phyloP scores from a whole-genome alignment of 768 basidiomycete species.

The Lactarius sp. region DNA sequence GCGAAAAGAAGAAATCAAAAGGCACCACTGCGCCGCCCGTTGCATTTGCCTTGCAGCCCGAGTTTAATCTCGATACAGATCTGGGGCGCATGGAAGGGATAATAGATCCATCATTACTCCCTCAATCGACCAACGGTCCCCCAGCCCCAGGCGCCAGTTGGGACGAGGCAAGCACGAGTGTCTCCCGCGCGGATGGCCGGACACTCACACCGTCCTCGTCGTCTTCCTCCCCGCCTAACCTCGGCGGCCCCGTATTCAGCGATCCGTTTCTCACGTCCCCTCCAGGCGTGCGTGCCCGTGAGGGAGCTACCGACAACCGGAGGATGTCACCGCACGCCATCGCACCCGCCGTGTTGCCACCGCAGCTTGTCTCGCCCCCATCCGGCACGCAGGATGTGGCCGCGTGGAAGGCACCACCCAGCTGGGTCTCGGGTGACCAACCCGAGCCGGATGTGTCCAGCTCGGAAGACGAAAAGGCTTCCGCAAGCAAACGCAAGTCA shows the following conservation, averaged over 20 bases:
- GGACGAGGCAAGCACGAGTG: constrained; percentile 32
- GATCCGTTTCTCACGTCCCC: constrained; percentile 25
- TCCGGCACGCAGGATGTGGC: constrained; percentile 24
- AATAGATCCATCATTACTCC: constrained; percentile 43
- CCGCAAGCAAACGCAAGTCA: constrained; percentile 26
- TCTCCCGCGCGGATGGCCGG: constrained; percentile 17
- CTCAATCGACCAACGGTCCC: constrained; percentile 31
- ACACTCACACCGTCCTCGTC: constrained; percentile 17
- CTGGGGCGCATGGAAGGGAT: constrained; percentile 80
- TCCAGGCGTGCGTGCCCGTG: constrained; percentile 12
- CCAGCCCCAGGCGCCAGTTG: constrained; percentile 43
- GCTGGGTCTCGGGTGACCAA: constrained; percentile 60
- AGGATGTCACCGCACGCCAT: constrained; percentile 19
- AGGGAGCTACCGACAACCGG: constrained; percentile 15
- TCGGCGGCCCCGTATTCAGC: constrained; percentile 17
- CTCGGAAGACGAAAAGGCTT: constrained; percentile 35
- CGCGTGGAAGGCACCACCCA: constrained; percentile 66
- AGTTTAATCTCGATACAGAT: constrained; percentile 59
- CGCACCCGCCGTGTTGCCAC: constrained; percentile 12
- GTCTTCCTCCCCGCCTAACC: constrained; percentile 14
- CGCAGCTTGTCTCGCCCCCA: constrained; percentile 14
- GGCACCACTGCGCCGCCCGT: constrained; percentile 29
- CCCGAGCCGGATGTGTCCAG: constrained; percentile 39
- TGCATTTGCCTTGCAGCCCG: constrained; percentile 34
- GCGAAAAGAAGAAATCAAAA: constrained; percentile 35